Percentiles rank a stretch among this genome's conserved stretches.
phyloP scores from a whole-genome alignment of 1,284 basidiomycete species.

The Ustilago lituana region DNA sequence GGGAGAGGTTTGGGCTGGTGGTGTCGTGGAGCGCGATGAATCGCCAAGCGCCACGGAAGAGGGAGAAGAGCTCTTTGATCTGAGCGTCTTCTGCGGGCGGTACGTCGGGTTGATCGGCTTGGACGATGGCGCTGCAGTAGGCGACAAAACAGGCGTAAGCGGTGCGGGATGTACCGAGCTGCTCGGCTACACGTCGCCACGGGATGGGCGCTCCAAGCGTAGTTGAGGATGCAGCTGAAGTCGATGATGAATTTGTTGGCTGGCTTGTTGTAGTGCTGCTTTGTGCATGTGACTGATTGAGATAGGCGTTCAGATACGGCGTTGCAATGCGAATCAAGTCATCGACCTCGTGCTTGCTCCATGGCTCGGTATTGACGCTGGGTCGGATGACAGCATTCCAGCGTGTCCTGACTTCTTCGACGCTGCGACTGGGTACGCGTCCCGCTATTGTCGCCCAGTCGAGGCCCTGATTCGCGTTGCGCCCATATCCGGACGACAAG shows the following conservation, averaged over 20 bases:
- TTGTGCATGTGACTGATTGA: background rate
- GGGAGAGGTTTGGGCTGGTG: constrained; percentile 9
- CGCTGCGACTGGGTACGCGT: constrained; percentile 19
- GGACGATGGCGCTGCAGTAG: constrained; percentile 20
- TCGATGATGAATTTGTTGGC: too few species aligned
- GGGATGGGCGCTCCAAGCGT: constrained; percentile 11
- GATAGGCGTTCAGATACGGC: constrained; percentile 11
- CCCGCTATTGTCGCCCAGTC: constrained; percentile 38
- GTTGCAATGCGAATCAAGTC: constrained; percentile 17
- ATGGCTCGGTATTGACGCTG: constrained; percentile 21
- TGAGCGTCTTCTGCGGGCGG: constrained; percentile 26
- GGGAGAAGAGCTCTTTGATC: constrained; percentile 26
- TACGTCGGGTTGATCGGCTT: constrained; percentile 28
- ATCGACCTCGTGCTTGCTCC: constrained; percentile 18
- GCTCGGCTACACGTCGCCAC: constrained; percentile 25
- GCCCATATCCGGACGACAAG: background rate
- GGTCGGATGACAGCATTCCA: constrained; percentile 37
- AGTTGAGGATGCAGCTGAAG: background rate
- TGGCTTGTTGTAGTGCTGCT: too few species aligned
- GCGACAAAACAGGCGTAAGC: constrained; percentile 35
- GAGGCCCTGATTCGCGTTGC: background rate
- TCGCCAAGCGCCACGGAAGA: constrained; percentile 42
- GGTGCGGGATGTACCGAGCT: constrained; percentile 26
- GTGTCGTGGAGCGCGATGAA: constrained; percentile 33
- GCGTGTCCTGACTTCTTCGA: constrained; percentile 35